Conservation (phyloP, 768 basidiomycete species). For the Zangia roseola region DNA sequence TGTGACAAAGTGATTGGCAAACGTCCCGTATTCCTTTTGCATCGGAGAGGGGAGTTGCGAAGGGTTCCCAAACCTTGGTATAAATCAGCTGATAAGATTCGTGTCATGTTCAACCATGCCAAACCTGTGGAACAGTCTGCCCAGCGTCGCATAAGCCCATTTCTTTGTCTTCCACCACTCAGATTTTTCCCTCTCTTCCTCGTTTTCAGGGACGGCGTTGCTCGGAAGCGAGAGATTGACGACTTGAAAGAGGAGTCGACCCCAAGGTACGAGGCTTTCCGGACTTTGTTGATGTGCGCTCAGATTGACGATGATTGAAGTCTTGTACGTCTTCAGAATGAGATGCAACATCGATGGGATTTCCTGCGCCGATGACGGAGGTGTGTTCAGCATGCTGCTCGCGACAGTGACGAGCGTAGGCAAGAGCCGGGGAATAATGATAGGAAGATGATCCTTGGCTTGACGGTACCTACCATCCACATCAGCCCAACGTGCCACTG, state of each 20-base stretch:
- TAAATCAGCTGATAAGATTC: constrained; percentile 5
- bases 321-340: constrained; percentile 85
- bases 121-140: constrained; percentile 74
- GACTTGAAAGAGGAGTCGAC: constrained; percentile 74
- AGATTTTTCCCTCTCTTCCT: constrained; percentile 71
- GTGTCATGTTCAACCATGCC: neutral
- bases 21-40: constrained; percentile 64
- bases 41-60: constrained; percentile 77
- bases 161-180: constrained; percentile 96
- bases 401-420: constrained; percentile 78
- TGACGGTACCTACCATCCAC: constrained; percentile 62
- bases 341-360: constrained; percentile 83
- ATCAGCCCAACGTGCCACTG: constrained; percentile 35
- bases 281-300: constrained; percentile 70
- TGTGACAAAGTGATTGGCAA: constrained; percentile 75
- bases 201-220: constrained; percentile 64
- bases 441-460: constrained; percentile 54
- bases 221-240: constrained; percentile 70
- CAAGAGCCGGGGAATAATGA: constrained; percentile 62
- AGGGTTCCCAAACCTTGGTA: constrained; percentile 74
- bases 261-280: constrained; percentile 85
- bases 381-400: constrained; percentile 60
- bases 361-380: constrained; percentile 60
- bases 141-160: constrained; percentile 85
- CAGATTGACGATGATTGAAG: constrained; percentile 73